These are phyloP conservation scores for Boletus reticuloceps DNA, from an alignment of 768 basidiomycete species.

Conservation along the genomic window DNA sequence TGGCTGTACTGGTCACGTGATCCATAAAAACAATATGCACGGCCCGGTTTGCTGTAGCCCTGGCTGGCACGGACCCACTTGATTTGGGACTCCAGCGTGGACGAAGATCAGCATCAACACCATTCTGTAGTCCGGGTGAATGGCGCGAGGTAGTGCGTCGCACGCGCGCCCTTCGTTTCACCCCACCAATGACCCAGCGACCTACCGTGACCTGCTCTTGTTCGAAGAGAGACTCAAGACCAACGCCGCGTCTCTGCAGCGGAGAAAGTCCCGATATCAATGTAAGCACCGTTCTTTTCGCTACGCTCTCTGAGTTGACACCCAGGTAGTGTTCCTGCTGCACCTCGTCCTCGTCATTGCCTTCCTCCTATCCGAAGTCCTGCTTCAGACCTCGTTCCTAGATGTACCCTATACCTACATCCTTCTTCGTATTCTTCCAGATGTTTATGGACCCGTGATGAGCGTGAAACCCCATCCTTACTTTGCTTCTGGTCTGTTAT, in stretches of 20 bases:
- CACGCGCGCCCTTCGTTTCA: conserved; percentile 40
- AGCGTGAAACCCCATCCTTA: conserved; percentile 64
- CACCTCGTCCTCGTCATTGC: conserved; percentile 66
- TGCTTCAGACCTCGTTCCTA: conserved; percentile 66
- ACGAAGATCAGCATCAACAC: background rate
- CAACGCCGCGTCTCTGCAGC: conserved; percentile 78
- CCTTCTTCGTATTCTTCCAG: conserved; percentile 52
- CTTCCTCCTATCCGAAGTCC: conserved; percentile 73
- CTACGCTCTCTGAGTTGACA: conserved; percentile 17
- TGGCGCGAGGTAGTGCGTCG: conserved; percentile 22
- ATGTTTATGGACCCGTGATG: conserved; percentile 39
- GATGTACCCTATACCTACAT: conserved; percentile 55
- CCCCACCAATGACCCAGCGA: conserved; percentile 73
- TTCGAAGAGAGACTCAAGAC: conserved; percentile 98
- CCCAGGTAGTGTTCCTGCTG: conserved; percentile 64
- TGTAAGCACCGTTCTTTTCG: conserved; percentile 42
- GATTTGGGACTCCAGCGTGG: no score
- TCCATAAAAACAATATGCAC: background rate
- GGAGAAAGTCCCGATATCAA: conserved; percentile 80
- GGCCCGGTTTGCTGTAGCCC: background rate
- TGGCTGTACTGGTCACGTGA: conserved; percentile 21
- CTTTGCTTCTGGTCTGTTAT: conserved; percentile 73
- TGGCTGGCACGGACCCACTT: background rate
- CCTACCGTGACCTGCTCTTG: conserved; percentile 83
- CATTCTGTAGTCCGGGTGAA: conserved; percentile 9